phyloP scores from a whole-genome alignment of 2,329 filamentous ascomycete genomes.

The Penicillium aurantiogriseum region DNA sequence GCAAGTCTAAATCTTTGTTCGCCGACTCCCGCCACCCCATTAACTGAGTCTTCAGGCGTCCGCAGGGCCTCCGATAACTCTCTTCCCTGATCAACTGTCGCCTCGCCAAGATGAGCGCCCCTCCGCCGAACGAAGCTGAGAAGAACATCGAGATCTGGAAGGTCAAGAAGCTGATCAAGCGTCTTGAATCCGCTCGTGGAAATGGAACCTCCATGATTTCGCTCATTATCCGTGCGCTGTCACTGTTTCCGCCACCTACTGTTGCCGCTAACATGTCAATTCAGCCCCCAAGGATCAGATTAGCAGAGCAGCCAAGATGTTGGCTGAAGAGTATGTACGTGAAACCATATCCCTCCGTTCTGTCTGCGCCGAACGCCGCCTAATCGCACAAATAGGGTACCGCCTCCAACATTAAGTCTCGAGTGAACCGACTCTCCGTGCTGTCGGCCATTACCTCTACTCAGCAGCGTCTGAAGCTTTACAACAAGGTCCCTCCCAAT shows the following conservation, averaged over 20 bases:
- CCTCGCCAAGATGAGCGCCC: conserved; percentile 74
- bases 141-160: conserved; percentile 91
- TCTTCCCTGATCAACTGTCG: conserved; percentile 27
- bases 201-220: conserved; percentile 99
- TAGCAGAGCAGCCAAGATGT: conserved; percentile 95
- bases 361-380: neutral
- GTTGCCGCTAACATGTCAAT: conserved; percentile 22
- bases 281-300: conserved; percentile 96
- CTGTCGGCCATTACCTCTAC: conserved; percentile 98
- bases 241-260: neutral
- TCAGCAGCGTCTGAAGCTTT: conserved; percentile 97
- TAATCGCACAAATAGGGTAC: conserved; percentile 65
- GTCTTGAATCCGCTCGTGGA: conserved; percentile 91
- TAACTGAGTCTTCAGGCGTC: conserved; percentile 23
- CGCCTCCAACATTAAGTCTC: conserved; percentile 98
- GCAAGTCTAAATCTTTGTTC: conserved; percentile 22
- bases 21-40: conserved; percentile 15
- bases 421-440: conserved; percentile 97
- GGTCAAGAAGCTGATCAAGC: conserved; percentile 99
- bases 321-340: conserved; percentile 98
- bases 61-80: conserved; percentile 22
- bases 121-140: conserved; percentile 83
- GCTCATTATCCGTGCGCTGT: conserved; percentile 84
- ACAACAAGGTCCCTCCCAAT: conserved; percentile 98
- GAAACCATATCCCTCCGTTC: neutral